Evolutionary conservation across 2,329 filamentous ascomycete species (phyloP).

Genomic region (Incumbomyces delicatus): DNA sequence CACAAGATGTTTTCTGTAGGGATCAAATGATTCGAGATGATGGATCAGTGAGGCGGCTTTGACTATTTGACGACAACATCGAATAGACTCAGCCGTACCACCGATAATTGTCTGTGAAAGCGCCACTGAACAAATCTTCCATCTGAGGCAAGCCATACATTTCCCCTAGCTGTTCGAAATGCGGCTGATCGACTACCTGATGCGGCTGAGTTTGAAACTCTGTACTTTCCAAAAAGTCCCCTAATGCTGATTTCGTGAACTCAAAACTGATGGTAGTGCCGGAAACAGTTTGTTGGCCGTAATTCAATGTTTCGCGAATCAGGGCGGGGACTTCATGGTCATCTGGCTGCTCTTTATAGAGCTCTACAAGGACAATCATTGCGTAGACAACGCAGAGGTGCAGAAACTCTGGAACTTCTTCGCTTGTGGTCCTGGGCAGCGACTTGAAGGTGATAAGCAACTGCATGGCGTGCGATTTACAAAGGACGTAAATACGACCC

Average conservation of each 20-base stretch:
- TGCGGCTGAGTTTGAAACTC: slow-evolving; percentile 3
- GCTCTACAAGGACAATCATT: slow-evolving; percentile 7
- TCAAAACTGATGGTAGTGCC: slow-evolving; percentile 8
- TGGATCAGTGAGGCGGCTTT: too few species aligned
- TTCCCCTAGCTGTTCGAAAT: background rate
- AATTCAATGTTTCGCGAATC: slow-evolving; percentile 5
- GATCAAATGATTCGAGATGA: too few species aligned
- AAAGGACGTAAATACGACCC: slow-evolving; percentile 3
- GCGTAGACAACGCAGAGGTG: slow-evolving; percentile 7
- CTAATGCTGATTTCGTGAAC: slow-evolving; percentile 5
- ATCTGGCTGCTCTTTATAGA: slow-evolving; percentile 5
- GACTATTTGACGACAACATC: background rate
- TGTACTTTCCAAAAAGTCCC: slow-evolving; percentile 5
- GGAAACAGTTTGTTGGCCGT: slow-evolving; percentile 6
- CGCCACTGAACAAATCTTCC: slow-evolving; percentile 7
- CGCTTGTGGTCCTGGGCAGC: slow-evolving; percentile 2
- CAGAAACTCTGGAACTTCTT: slow-evolving; percentile 7
- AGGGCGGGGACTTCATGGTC: background rate
- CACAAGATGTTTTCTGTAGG: too few species aligned
- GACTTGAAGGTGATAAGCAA: slow-evolving; percentile 7
- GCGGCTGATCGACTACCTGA: background rate
- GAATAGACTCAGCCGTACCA: slow-evolving; percentile 2
- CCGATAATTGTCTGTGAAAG: slow-evolving; percentile 5
- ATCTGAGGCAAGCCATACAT: slow-evolving; percentile 6
- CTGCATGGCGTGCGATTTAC: slow-evolving; percentile 5